Evolutionary conservation across 2,329 filamentous ascomycete species (phyloP), one percentile per base, ranked within the genome.

Genomic region (Rhytidhysteron rufulum): DNA sequence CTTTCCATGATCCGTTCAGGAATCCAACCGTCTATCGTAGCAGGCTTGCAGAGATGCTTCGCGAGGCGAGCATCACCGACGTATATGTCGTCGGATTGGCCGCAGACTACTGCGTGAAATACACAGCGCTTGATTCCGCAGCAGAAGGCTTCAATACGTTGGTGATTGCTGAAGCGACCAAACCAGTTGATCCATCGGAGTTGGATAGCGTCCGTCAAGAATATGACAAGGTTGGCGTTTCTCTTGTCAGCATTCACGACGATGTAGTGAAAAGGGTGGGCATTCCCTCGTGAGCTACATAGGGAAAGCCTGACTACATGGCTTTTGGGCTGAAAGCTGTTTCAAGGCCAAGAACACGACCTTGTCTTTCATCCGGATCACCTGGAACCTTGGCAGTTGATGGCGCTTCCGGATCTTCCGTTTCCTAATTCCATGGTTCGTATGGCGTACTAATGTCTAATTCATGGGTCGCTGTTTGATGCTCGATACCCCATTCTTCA

Each of bases 21-120:
- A 73, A 74, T 5, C 80, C 82, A 2, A 68, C 68, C 22, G 71
- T 85, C 11, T 71, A 70, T 19, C 80, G 68, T 54, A 83, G 78
- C 54, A 82, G 82, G 11, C 70, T 97, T 19, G 76, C 74, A 2
- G 68, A 58, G 1, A 57, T 72, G 34, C 63, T 98, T 51, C 73
- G 64, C 37, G 71, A 71, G 3, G 70, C 69, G 13, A 71, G 67
- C 1, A 71, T 95, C 20, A 88, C 86, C 5, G 78, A 94, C 62
- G 86, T 96, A 5, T 96, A 83, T 62, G 79, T 93, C 17, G 88
- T 88, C 1, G 93, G 93, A 0, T 61, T 98, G 40, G 91, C 93
- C 3, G 83, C 81, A 15, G 93, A 97, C 65, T 95, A 86, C 63
- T 98, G 93, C 62, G 90, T 97, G 40, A 84, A 81, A 60, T 77